Conservation (phyloP, 495 filamentous ascomycete species). For the Tuber melanosporum region DNA sequence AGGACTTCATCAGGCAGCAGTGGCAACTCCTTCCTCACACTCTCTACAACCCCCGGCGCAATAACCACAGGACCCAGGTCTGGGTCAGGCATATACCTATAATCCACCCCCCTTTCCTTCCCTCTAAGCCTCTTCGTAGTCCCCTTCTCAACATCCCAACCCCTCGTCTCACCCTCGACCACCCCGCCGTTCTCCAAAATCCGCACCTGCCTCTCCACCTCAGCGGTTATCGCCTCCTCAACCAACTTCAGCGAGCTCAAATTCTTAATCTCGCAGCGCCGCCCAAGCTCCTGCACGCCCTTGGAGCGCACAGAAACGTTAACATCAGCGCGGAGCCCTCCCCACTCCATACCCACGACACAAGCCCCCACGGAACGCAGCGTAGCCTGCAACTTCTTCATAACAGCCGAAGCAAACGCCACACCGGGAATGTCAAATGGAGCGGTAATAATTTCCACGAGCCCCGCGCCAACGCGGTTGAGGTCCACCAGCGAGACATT, state of each 20-base stretch:
- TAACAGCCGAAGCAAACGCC: constrained; percentile 77
- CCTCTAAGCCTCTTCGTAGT: constrained; percentile 70
- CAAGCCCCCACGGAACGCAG: constrained; percentile 76
- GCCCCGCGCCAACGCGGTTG: constrained; percentile 82
- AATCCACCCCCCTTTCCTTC: constrained; percentile 96
- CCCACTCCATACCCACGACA: constrained; percentile 83
- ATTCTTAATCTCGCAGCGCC: constrained; percentile 96
- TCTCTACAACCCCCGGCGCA: constrained; percentile 58
- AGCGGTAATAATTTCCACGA: constrained; percentile 91
- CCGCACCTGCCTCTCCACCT: constrained; percentile 78
- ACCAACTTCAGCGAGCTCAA: constrained; percentile 89
- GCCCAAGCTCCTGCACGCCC: constrained; percentile 58
- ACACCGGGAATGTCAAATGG: constrained; percentile 46
- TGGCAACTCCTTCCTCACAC: constrained; percentile 57
- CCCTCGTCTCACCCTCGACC: constrained; percentile 81
- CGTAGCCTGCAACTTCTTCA: constrained; percentile 79
- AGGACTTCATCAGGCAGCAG: constrained; percentile 64
- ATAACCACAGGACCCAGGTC: constrained; percentile 78
- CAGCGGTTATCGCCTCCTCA: constrained; percentile 85
- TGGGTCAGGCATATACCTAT: constrained; percentile 97
- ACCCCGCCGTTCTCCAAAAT: constrained; percentile 71
- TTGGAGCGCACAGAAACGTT: constrained; percentile 78
- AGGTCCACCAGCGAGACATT: constrained; percentile 78
- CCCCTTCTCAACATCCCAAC: constrained; percentile 78
- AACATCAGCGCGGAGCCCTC: constrained; percentile 85